phyloP scores from a whole-genome alignment of 306 rosid species.

The Glycine soja region DNA sequence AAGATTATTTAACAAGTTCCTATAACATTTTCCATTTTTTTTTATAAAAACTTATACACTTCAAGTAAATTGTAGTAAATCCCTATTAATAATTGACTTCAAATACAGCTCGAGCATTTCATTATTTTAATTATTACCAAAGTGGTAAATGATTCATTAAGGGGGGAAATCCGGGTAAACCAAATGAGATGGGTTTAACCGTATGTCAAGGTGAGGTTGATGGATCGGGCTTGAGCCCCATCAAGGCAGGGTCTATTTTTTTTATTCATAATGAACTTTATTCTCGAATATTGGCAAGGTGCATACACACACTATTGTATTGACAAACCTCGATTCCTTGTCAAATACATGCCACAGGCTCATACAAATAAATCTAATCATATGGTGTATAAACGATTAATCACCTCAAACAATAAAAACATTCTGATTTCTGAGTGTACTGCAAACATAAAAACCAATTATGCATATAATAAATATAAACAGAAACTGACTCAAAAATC shows the following conservation, averaged over 20 bases:
- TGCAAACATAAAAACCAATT: slow-evolving; percentile 49
- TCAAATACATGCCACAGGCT: neutral
- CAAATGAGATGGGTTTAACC: too few species aligned
- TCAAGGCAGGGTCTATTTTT: neutral
- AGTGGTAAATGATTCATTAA: neutral
- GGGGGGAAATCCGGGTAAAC: too few species aligned
- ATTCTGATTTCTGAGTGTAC: slow-evolving; percentile 32
- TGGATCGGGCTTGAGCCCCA: neutral
- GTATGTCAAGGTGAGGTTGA: neutral
- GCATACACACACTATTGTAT: neutral
- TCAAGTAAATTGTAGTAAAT: too few species aligned
- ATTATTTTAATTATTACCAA: neutral
- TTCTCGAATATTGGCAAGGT: neutral
- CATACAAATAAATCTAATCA: neutral
- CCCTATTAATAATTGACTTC: too few species aligned
- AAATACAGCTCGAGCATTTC: neutral
- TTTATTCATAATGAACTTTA: neutral
- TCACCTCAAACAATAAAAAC: slow-evolving; percentile 22
- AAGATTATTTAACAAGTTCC: too few species aligned
- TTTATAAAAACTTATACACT: too few species aligned
- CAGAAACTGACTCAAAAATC: slow-evolving; percentile 62
- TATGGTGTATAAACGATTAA: neutral
- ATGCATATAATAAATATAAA: slow-evolving; percentile 53
- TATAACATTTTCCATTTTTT: too few species aligned
- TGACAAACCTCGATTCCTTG: neutral